A percentile compares a stretch with the other conserved stretches of the same genome.
Evolutionary conservation across 2,329 filamentous ascomycete species (phyloP).

Genomic region (Aspergillus pseudonomiae): DNA sequence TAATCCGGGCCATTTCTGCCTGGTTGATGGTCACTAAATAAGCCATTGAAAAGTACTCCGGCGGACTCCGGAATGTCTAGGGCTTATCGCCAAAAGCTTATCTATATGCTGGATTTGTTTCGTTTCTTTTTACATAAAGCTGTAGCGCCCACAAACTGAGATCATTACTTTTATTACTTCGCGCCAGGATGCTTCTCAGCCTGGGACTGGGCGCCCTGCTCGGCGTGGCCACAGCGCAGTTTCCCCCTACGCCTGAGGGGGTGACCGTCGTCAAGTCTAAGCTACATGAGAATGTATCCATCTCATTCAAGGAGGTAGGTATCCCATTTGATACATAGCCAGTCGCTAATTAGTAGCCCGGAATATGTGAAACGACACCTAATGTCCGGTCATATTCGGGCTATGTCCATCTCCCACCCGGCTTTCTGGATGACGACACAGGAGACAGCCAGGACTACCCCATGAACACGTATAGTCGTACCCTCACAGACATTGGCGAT

Average conservation of each 20-base stretch:
- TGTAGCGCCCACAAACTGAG: no score
- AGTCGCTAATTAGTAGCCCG: constrained; percentile 32
- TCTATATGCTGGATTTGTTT: background rate
- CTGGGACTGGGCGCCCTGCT: background rate
- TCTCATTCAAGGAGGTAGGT: constrained; percentile 51
- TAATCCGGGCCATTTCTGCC: no score
- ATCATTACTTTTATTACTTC: background rate
- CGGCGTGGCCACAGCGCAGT: constrained; percentile 17
- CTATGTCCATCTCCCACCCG: constrained; percentile 60
- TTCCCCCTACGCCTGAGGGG: constrained; percentile 45
- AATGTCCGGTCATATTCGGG: constrained; percentile 62
- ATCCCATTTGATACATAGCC: background rate
- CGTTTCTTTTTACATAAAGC: background rate
- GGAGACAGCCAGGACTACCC: constrained; percentile 54
- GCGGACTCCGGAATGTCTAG: background rate
- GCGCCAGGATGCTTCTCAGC: background rate
- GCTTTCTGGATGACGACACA: constrained; percentile 41
- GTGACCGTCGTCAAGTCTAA: constrained; percentile 48
- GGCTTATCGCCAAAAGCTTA: background rate
- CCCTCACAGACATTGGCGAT: background rate
- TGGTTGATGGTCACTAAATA: background rate
- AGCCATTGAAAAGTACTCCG: background rate
- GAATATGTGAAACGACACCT: constrained; percentile 61
- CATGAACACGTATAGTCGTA: constrained; percentile 52
- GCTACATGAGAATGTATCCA: constrained; percentile 45